Conservation (phyloP, 2,329 filamentous ascomycete genomes). For the Claviceps quebecensis region DNA sequence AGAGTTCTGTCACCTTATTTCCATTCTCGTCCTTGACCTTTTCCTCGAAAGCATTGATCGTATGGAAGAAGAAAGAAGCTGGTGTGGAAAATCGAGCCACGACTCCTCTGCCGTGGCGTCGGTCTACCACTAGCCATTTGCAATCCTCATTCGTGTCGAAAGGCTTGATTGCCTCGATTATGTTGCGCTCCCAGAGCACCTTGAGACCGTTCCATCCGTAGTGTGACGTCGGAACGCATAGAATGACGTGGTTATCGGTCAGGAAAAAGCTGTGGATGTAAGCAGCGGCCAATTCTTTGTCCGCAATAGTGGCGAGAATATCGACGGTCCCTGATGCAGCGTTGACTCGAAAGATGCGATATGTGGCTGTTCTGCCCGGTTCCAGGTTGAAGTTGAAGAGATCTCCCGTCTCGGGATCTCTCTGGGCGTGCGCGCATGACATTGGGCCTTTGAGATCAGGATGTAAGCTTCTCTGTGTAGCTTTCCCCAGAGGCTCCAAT, state of each 20-base stretch:
- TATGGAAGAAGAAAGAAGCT: conserved; percentile 68
- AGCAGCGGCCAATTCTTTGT: conserved; percentile 36
- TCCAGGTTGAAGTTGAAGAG: conserved; percentile 73
- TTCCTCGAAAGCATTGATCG: conserved; percentile 63
- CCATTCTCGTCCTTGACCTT: conserved; percentile 20
- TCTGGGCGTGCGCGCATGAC: conserved; percentile 57
- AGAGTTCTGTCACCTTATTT: conserved; percentile 30
- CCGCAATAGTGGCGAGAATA: conserved; percentile 53
- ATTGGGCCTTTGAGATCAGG: conserved; percentile 52
- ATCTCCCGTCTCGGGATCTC: conserved; percentile 60
- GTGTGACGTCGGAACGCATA: conserved; percentile 59
- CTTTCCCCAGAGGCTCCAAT: conserved; percentile 55
- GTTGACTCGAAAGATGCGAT: conserved; percentile 55
- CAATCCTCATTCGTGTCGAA: conserved; percentile 44
- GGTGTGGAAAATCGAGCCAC: conserved; percentile 54
- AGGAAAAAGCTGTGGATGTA: conserved; percentile 80
- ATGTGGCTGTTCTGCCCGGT: conserved; percentile 40
- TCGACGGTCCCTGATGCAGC: conserved; percentile 49
- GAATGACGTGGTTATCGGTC: conserved; percentile 53
- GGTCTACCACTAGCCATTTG: conserved; percentile 64
- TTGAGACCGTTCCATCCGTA: conserved; percentile 42
- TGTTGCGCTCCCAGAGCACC: conserved; percentile 50
- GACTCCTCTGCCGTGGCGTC: conserved; percentile 45
- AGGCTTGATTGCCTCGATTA: conserved; percentile 52
- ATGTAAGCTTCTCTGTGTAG: conserved; percentile 47